Percentiles rank a stretch among this genome's conserved stretches.
phyloP scores from a whole-genome alignment of 371 early-diverging fungal genomes.

The Rhizopus arrhizus region DNA sequence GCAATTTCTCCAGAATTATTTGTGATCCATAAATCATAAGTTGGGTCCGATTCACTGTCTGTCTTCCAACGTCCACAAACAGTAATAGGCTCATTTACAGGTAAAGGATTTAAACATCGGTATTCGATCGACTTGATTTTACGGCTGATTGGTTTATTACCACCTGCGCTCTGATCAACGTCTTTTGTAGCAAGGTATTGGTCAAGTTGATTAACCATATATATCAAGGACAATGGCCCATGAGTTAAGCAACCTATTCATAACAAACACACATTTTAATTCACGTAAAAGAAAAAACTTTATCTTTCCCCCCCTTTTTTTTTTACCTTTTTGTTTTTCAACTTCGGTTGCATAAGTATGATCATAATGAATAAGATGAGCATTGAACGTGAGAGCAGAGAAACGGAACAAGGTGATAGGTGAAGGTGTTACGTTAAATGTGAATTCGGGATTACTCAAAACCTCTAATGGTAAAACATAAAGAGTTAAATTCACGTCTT shows the following conservation, averaged over 20 bases:
- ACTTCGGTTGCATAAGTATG: conserved; percentile 63
- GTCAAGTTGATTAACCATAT: conserved; percentile 62
- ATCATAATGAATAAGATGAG: conserved; percentile 86
- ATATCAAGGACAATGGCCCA: conserved; percentile 76
- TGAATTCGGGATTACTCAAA: conserved; percentile 52
- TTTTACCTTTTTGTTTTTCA: conserved; percentile 68
- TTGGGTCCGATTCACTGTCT: conserved; percentile 16
- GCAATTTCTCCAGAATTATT: conserved; percentile 66
- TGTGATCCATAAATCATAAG: conserved; percentile 67
- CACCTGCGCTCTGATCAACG: neutral
- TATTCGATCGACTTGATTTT: conserved; percentile 59
- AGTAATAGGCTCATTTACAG: conserved; percentile 55
- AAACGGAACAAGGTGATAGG: conserved; percentile 80
- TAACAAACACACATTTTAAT: neutral
- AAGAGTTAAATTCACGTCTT: neutral
- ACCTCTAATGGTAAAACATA: neutral
- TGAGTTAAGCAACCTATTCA: conserved; percentile 65
- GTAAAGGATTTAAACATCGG: conserved; percentile 66
- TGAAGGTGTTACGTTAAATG: conserved; percentile 55
- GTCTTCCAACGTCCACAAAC: conserved; percentile 41
- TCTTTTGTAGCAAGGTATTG: conserved; percentile 35
- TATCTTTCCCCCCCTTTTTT: neutral
- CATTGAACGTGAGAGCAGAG: conserved; percentile 85
- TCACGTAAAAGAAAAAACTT: neutral
- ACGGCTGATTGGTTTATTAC: neutral